Evolutionary conservation across 805 yeast species (phyloP).

Genomic region (Suhomyces sp.): DNA sequence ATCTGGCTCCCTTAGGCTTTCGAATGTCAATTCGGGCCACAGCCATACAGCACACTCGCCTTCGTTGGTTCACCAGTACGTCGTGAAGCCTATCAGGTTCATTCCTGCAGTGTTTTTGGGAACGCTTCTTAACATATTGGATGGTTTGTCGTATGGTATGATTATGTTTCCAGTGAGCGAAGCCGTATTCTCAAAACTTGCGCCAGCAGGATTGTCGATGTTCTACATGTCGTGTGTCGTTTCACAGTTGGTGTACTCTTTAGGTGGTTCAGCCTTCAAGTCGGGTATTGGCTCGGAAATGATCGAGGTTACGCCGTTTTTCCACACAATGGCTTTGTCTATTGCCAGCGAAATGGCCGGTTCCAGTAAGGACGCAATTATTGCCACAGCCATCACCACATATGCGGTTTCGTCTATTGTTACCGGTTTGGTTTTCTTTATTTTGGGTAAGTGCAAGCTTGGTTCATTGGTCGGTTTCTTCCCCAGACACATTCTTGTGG

Average conservation of each 20-base stretch:
- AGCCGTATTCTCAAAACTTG: slow-evolving; percentile 70
- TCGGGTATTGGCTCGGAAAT: slow-evolving; percentile 96
- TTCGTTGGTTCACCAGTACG: slow-evolving; percentile 2
- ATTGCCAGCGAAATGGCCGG: slow-evolving; percentile 58
- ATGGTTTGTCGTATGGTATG: slow-evolving; percentile 96
- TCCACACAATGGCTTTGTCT: slow-evolving; percentile 87
- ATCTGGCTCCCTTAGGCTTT: neutral
- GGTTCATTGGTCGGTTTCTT: slow-evolving; percentile 92
- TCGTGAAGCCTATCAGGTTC: slow-evolving; percentile 42
- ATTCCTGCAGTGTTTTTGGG: slow-evolving; percentile 87
- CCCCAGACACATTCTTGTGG: slow-evolving; percentile 93
- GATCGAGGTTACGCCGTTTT: slow-evolving; percentile 99
- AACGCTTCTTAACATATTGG: slow-evolving; percentile 77
- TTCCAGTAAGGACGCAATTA: slow-evolving; percentile 47
- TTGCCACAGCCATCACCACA: slow-evolving; percentile 84
- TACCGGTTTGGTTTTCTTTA: slow-evolving; percentile 78
- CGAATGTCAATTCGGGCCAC: neutral
- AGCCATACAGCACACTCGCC: neutral
- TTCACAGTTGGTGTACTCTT: slow-evolving; percentile 81
- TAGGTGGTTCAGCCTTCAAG: slow-evolving; percentile 87
- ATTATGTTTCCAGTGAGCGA: slow-evolving; percentile 91
- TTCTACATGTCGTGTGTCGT: slow-evolving; percentile 90
- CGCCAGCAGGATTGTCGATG: slow-evolving; percentile 89
- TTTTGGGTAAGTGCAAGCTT: slow-evolving; percentile 72
- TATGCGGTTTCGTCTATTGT: slow-evolving; percentile 80